phyloP scores from a whole-genome alignment of 306 rosid species.

The Pyrus pyrifolia region DNA sequence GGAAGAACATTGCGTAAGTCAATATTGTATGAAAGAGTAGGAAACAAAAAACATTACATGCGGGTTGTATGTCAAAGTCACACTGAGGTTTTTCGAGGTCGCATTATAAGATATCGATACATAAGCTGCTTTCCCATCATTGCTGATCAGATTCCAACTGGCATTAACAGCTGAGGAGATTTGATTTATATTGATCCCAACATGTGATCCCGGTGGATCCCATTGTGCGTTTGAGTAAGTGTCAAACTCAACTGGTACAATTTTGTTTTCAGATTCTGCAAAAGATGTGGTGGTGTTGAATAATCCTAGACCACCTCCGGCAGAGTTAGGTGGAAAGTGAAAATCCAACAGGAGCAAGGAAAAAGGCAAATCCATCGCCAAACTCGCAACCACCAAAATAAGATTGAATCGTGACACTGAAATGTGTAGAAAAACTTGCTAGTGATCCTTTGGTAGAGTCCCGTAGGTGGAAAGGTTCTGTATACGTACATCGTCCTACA shows the following conservation, averaged over 20 bases:
- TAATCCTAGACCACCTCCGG: slow-evolving; percentile 5
- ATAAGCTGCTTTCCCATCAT: background rate
- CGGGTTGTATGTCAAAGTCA: background rate
- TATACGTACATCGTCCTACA: background rate
- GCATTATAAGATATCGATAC: slow-evolving; percentile 15
- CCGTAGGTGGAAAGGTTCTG: slow-evolving; percentile 2
- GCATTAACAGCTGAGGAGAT: background rate
- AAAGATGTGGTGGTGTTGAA: background rate
- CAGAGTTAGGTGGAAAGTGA: background rate
- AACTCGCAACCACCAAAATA: background rate
- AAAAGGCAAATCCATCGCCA: slow-evolving; percentile 17
- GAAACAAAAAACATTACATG: no score
- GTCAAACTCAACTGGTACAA: slow-evolving; percentile 21
- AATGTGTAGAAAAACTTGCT: slow-evolving; percentile 1
- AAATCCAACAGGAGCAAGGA: slow-evolving; percentile 1
- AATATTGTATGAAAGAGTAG: background rate
- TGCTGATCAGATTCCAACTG: background rate
- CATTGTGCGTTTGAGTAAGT: background rate
- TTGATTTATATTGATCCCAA: slow-evolving; percentile 1
- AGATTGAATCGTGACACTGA: slow-evolving; percentile 5
- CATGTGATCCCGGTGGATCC: background rate
- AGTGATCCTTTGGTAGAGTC: background rate
- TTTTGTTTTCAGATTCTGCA: background rate
- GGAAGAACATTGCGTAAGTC: slow-evolving; percentile 5
- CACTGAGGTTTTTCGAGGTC: background rate